Percentiles rank a stretch among this genome's conserved stretches.
phyloP scores from a whole-genome alignment of 1,284 basidiomycete species.

The Mycosarcoma maydis region DNA sequence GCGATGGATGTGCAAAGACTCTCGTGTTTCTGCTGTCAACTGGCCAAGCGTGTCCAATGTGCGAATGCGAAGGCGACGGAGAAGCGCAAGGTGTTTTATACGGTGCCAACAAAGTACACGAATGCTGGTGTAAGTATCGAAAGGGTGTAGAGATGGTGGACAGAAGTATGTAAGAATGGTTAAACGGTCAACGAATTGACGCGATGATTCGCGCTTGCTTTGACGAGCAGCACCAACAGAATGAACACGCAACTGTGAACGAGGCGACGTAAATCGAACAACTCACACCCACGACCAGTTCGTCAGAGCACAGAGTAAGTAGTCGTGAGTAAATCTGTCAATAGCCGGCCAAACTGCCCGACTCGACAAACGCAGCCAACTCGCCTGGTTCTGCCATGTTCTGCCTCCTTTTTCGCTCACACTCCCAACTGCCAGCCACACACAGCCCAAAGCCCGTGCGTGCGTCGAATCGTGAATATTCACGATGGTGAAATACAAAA shows the following conservation, averaged over 20 bases:
- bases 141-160: conserved; percentile 1
- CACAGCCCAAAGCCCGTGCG: conserved; percentile 12
- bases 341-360: neutral
- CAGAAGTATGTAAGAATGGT: conserved; percentile 4
- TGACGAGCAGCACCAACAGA: neutral
- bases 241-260: too few relatives aligned
- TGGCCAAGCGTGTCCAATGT: neutral
- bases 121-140: neutral
- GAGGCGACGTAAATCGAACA: too few relatives aligned
- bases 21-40: neutral
- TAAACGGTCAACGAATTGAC: neutral
- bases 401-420: neutral
- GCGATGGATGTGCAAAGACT: neutral
- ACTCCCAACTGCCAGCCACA: too few relatives aligned
- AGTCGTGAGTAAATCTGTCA: too few relatives aligned
- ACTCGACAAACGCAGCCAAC: too few relatives aligned
- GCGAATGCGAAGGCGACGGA: neutral
- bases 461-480: too few relatives aligned
- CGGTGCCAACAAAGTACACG: neutral
- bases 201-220: conserved; percentile 16
- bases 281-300: too few relatives aligned
- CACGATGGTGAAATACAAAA: too few relatives aligned
- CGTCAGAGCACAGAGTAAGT: too few relatives aligned
- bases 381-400: too few relatives aligned
- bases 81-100: too few relatives aligned